Conservation (phyloP, 176 grass and related monocot species). For the Carex pumila region DNA sequence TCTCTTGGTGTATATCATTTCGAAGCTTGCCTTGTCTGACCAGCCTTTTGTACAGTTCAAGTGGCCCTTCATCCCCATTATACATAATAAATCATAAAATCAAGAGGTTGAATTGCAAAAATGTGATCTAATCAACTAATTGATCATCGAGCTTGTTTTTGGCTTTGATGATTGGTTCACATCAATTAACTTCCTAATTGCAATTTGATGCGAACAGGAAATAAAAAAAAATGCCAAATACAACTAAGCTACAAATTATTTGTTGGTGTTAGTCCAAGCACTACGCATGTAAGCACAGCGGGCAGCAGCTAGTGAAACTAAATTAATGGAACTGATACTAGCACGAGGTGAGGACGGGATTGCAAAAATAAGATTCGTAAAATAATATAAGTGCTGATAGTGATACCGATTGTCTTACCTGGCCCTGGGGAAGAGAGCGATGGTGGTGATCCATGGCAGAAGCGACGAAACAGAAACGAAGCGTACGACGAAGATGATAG, state of each 20-base stretch:
- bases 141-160: background rate
- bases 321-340: background rate
- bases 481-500: background rate
- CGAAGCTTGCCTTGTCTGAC: slow-evolving; percentile 73
- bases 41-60: slow-evolving; percentile 57
- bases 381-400: background rate
- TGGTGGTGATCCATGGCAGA: slow-evolving; percentile 18
- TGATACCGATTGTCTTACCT: background rate
- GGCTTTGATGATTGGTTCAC: background rate
- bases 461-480: slow-evolving; percentile 19
- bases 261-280: background rate
- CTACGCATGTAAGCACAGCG: background rate
- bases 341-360: background rate
- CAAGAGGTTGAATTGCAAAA: background rate
- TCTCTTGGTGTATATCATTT: slow-evolving; percentile 70
- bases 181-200: background rate
- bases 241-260: too few relatives aligned
- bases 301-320: background rate
- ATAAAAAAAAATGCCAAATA: too few relatives aligned
- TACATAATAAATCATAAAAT: slow-evolving; percentile 3
- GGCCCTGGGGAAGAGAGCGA: background rate
- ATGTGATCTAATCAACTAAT: background rate
- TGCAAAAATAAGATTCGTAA: background rate
- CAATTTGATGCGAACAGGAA: background rate
- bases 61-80: slow-evolving; percentile 49